A percentile compares a stretch with the other conserved stretches of the same genome.
These are phyloP conservation scores for Gossypium arboreum DNA, from an alignment of 345 rosid genomes.

Conservation along the genomic window DNA sequence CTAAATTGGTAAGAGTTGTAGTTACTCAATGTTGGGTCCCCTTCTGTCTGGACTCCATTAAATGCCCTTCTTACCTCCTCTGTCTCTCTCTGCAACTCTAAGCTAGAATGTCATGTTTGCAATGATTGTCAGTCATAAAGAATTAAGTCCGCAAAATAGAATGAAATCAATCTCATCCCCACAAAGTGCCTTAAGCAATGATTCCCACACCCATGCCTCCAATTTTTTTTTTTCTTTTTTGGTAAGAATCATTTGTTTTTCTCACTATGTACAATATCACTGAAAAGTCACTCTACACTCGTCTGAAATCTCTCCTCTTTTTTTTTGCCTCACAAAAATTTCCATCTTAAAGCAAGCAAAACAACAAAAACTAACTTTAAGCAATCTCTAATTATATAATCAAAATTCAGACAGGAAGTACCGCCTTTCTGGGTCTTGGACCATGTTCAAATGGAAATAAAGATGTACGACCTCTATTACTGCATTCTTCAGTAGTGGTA, in stretches of 20 bases:
- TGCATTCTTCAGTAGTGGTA: slow-evolving; percentile 27
- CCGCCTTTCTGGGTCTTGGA: slow-evolving; percentile 35
- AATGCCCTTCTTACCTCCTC: background rate
- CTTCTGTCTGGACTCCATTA: slow-evolving; percentile 21
- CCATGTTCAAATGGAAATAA: slow-evolving; percentile 32
- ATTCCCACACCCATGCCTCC: slow-evolving; percentile 30
- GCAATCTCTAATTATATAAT: slow-evolving; percentile 18
- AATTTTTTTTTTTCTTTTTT: background rate
- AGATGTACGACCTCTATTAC: slow-evolving; percentile 26
- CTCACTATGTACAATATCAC: background rate
- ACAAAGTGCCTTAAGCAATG: slow-evolving; percentile 20
- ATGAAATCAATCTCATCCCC: slow-evolving; percentile 11
- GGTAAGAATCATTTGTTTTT: background rate
- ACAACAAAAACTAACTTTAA: slow-evolving; percentile 6
- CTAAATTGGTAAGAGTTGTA: slow-evolving; percentile 9
- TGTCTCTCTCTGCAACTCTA: background rate
- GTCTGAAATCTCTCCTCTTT: background rate
- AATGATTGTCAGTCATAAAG: too few species aligned
- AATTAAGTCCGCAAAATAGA: background rate
- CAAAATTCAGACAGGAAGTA: slow-evolving; percentile 34
- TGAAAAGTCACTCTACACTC: background rate
- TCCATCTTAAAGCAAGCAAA: slow-evolving; percentile 3
- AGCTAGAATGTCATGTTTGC: too few species aligned
- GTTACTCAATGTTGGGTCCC: slow-evolving; percentile 27
- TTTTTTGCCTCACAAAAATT: background rate